Evolutionary conservation across 768 basidiomycete genomes (phyloP), one percentile per base, ranked within the genome.

Genomic region (Xerocomus spinulosus): DNA sequence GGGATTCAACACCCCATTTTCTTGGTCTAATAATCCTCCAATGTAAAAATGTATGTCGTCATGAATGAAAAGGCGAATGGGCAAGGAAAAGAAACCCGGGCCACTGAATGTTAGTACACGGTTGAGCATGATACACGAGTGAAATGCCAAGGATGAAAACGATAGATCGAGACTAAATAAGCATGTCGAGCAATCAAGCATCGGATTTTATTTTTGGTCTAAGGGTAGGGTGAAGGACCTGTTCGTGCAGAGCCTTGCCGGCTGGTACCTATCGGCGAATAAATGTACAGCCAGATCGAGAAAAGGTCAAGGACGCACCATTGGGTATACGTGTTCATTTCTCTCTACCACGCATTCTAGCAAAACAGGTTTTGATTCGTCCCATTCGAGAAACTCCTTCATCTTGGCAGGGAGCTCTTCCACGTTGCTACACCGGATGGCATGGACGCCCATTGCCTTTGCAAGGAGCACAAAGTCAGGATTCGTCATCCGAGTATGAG

Each of bases 341-440:
- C 73, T 78, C 69, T 87, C 83, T 39, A 97, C 90, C 44, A 84
- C 34, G 64, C 92, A 95, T 70, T 99, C 96, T 76, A 99, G 73
- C 53, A 99, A 68, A 34, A 98, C 79, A 3, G 96, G 96, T 69
- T 80, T 85, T 48, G 76, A 78, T 49, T 80, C 83, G 56, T 95
- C 89, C 64, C 94, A 95, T 72, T 94, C 94, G 55, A 99, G 75
- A 73, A 99, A 94, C 76, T 97, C 93, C 75, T 93, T 93, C 95
- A 99, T 98, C 78, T 88, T 96, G 29, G 79, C 81, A 0, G 92
- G 91, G 9, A 99, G 77, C 46, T 99, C 93, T 35, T 76, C 83
- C 2, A 76, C 63, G 24, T 62, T 78, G 42, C 73, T 69, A 66
- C 85, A 90, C 51, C 90, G 79, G 58, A 98, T 82, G 18, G 88